phyloP scores from a whole-genome alignment of 139 green algal species.

The Ulvella scutata region DNA sequence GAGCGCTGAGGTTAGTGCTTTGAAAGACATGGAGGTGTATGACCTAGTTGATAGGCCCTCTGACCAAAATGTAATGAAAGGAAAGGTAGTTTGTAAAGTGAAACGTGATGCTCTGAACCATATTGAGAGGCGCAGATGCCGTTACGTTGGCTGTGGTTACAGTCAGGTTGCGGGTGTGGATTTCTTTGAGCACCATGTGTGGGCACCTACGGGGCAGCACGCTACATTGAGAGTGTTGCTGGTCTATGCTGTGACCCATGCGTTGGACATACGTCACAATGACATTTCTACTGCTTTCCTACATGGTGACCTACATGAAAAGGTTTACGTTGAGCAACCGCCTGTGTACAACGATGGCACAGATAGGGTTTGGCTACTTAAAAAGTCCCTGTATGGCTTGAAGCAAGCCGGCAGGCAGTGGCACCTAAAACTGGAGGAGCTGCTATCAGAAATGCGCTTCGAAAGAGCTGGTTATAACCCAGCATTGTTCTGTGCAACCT shows the following conservation, averaged over 20 bases:
- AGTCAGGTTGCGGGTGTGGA: too few relatives aligned
- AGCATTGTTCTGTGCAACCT: neutral
- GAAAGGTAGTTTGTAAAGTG: too few relatives aligned
- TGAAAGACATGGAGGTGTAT: too few relatives aligned
- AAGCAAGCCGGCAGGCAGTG: slow-evolving; percentile 18
- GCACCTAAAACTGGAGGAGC: slow-evolving; percentile 8
- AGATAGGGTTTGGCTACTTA: neutral
- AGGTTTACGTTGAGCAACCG: slow-evolving; percentile 9
- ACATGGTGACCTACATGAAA: slow-evolving; percentile 24
- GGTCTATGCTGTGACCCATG: neutral
- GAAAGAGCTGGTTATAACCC: slow-evolving; percentile 7
- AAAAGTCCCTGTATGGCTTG: slow-evolving; percentile 17
- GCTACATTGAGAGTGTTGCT: neutral
- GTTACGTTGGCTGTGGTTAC: too few relatives aligned
- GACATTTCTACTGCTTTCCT: slow-evolving; percentile 35
- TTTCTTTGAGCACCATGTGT: too few relatives aligned
- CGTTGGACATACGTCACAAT: neutral
- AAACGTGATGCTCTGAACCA: too few relatives aligned
- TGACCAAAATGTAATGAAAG: too few relatives aligned
- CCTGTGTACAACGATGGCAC: neutral
- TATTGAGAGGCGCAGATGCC: too few relatives aligned
- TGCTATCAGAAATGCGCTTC: slow-evolving; percentile 11
- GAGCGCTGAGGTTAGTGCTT: too few relatives aligned
- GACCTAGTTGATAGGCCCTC: too few relatives aligned
- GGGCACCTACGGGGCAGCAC: neutral